Evolutionary conservation across 352 stramenopile genomes (phyloP), one percentile per base, ranked within the genome.

Genomic region (Phytopythium cucurbitacearum): DNA sequence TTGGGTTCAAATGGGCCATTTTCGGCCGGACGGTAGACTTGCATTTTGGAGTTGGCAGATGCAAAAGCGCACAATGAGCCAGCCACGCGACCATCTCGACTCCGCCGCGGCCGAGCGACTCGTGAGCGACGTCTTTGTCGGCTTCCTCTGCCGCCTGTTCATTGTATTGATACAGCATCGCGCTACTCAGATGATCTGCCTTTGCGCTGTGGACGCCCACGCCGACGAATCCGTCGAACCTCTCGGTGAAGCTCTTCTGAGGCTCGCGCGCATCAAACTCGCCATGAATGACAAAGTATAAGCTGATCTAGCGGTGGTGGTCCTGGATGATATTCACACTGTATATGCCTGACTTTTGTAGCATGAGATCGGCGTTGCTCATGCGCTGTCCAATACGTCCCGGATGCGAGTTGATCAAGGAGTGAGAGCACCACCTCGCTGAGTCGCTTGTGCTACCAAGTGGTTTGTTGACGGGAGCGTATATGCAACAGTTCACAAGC

Each of bases 211-310:
- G 51, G 48, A 64, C 16, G 35, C 32, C 32, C 50, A 65, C 44
- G 45, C 54, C 28, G 69, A 78, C 40, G 48, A 41, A 8, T 53
- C 42, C 3, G 49, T 67, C 21, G 37, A 43, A 56, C 47, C 60
- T 35, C 55, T 80, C 9, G 50, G 62, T 21, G 49, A 69, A 28
- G 63, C 73, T n/a, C 37, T 85, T 56, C 62, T 69, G 51, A 79
- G 73, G 56, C 59, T 82, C 35, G 48, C 71, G 16, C 59, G 57
- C 43, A 74, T 85, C 40, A 85, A 85, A 43, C 59, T 76, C 39
- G 69, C 80, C 59, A 85, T 85, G 71, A 60, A 60, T 40, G 44
- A 9, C 32, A 60, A 71, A 42, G 73, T 85, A 47, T 28, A 28
- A 28, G 21, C 21, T 28, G 21, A 28, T 28, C 21, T 28, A 28